These are phyloP conservation scores for Papiliotrema fonsecae DNA, from an alignment of 1,284 basidiomycete genomes.

Conservation along the genomic window DNA sequence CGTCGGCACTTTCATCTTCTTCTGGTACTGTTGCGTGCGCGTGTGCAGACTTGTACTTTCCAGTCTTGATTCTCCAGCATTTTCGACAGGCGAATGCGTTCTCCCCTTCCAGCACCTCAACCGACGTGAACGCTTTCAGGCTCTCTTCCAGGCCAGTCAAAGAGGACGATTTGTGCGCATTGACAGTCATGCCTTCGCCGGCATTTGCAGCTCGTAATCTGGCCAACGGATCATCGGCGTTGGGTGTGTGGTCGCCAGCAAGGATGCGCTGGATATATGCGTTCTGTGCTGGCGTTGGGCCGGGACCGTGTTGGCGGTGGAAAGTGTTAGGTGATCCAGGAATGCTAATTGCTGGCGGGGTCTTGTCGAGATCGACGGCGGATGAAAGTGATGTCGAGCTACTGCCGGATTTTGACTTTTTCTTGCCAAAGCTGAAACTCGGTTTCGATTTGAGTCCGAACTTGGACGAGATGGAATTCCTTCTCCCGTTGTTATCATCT, in stretches of 20 bases:
- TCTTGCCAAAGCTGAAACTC: conserved; percentile 36
- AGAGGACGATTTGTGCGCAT: conserved; percentile 2
- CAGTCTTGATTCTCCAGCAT: conserved; percentile 70
- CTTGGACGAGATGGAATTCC: conserved; percentile 17
- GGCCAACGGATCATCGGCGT: conserved; percentile 33
- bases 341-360: conserved; percentile 5
- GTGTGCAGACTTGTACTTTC: conserved; percentile 23
- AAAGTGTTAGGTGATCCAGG: conserved; percentile 4
- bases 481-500: conserved; percentile 3
- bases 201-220: conserved; percentile 34
- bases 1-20: conserved; percentile 45
- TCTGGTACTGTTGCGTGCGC: conserved; percentile 27
- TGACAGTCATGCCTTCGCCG: conserved; percentile 13
- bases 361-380: conserved; percentile 6
- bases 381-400: conserved; percentile 21
- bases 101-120: conserved; percentile 86
- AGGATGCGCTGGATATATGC: conserved; percentile 48
- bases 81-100: conserved; percentile 88
- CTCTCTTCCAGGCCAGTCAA: conserved; percentile 52
- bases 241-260: conserved; percentile 21
- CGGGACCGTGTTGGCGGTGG: conserved; percentile 18
- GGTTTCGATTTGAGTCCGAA: conserved; percentile 24
- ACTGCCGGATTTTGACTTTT: conserved; percentile 24
- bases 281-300: conserved; percentile 45
- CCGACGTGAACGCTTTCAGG: conserved; percentile 76